Evolutionary conservation across 2,329 filamentous ascomycete species (phyloP).

Genomic region (Phoma sp.): DNA sequence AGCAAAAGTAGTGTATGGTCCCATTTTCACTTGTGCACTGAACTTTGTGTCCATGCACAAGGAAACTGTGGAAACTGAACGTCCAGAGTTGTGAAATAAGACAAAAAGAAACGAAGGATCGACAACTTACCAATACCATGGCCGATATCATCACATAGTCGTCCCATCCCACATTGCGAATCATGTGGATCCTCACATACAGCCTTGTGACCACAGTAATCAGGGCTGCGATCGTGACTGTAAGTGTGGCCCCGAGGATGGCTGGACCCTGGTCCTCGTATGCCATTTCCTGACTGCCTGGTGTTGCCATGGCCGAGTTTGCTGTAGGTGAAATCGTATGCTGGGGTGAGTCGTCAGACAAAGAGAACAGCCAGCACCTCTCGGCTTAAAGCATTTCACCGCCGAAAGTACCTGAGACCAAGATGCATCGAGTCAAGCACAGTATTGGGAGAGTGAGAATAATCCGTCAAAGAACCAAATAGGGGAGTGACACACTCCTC

Average conservation of each 20-base stretch:
- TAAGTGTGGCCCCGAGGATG: conserved; percentile 53
- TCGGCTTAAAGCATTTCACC: not conserved
- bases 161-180: conserved; percentile 60
- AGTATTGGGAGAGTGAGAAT: not conserved
- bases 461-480: not conserved
- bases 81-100: too few species aligned
- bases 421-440: not conserved
- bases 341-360: not conserved
- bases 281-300: not conserved
- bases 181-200: conserved; percentile 59
- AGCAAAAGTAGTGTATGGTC: too few species aligned
- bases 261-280: conserved; percentile 48
- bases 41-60: too few species aligned
- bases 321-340: too few species aligned
- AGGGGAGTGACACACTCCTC: not conserved
- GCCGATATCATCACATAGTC: conserved; percentile 56
- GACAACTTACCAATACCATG: conserved; percentile 47
- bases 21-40: too few species aligned
- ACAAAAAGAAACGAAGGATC: too few species aligned
- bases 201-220: conserved; percentile 52
- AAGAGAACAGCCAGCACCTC: not conserved
- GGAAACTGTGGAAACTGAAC: too few species aligned
- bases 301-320: conserved; percentile 1
- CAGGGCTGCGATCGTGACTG: conserved; percentile 51
- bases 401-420: not conserved